Base-by-base conservation (phyloP, 1,284 basidiomycete species). In the Rhodotorula sp. region DNA sequence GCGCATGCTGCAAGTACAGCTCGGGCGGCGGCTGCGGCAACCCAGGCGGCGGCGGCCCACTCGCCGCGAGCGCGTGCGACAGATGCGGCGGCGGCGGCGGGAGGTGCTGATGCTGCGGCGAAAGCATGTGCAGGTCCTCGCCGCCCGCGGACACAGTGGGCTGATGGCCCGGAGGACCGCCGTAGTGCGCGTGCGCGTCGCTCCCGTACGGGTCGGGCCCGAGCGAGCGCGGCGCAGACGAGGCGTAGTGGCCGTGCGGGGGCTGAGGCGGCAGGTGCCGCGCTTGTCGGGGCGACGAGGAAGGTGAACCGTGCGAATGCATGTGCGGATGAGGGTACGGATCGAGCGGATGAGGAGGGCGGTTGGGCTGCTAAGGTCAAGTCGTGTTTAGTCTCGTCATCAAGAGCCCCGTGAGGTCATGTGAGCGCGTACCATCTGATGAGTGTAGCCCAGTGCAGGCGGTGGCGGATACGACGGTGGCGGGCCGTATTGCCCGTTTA, bases 401-500 rank as follows among this genome's bases (percentile, higher is more conserved):
- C 8, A 21, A 41, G 9, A 21, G 27, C n/a, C 27, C 4, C 34
- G 34, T 34, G 34, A 34, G 21, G 14, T 5, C 55, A 44, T 12
- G 34, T 58, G 21, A 34, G 50, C 12, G 48, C 62, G 27, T 45
- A 64, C 55, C 3, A 62, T 54, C 45, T 60, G 61, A 12, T 72
- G 70, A 1, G 57, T 64, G 62, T 73, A 69, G 17, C 71, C 71
- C 25, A 73, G 71, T 14, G 68, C 67, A 16, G 71, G 71, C 34
- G 67, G 68, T 21, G 68, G 71, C 8, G 65, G 71, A 45, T 69
- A 72, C 19, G 59, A 10, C 25, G 59, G 4, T 0, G 55, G 55
- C 13, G 59, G 66, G 21, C 66, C 66, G 55, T 72, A 68, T 13
- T 46, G 63, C 17, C 61, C 57, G 49, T 64, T 64, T 13, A 64